Base-by-base conservation (phyloP, 2,329 filamentous ascomycete genomes). In the Beauveria asiatica region DNA sequence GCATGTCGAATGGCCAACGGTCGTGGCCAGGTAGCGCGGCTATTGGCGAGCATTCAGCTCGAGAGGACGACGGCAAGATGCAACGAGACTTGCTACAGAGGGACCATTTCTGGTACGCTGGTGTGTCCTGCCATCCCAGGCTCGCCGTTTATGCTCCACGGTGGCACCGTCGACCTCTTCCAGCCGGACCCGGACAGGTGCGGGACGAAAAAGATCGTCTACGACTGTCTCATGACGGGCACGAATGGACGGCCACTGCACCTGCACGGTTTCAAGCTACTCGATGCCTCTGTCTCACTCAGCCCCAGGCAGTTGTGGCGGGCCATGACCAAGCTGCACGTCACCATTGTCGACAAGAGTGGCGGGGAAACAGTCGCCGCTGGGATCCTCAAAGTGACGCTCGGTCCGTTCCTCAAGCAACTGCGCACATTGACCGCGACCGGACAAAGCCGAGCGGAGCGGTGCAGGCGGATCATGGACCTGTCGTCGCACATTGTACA, bases 221-320 rank as follows among this genome's bases (percentile, higher is more conserved):
- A 88, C 66, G 78, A 85, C 65, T 83, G 86, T 62, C 80, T 83
- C 64, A 80, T 88, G 77, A 74, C 74, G 27, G 81, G 81, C 5
- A 74, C 79, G 4, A 73, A 82, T 62, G 81, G 81, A 16, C 72
- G 75, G 49, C 73, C 72, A 52, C 77, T 84, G 50, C 80, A 81
- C 61, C 83, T 88, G 67, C 77, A 84, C 62, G 85, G 84, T 0
- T 83, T 81, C 71, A 87, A 87, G 69, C 75, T 83, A 2, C 78
- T 87, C 46, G 80, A 86, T 68, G 80, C 84, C 3, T 81, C 81
- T 0, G 80, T 83, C 0, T 81, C 83, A 2, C 74, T 87, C 39
- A 78, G 79, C 2, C 78, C 81, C 1, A 65, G 74, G 45, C 75
- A 80, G 62, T 83, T 88, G 61, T 87, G 84, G 85, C 75, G 74